Evolutionary conservation across 2,329 filamentous ascomycete genomes (phyloP), one percentile per base, ranked within the genome.

Genomic region (Coleophoma cylindrospora): DNA sequence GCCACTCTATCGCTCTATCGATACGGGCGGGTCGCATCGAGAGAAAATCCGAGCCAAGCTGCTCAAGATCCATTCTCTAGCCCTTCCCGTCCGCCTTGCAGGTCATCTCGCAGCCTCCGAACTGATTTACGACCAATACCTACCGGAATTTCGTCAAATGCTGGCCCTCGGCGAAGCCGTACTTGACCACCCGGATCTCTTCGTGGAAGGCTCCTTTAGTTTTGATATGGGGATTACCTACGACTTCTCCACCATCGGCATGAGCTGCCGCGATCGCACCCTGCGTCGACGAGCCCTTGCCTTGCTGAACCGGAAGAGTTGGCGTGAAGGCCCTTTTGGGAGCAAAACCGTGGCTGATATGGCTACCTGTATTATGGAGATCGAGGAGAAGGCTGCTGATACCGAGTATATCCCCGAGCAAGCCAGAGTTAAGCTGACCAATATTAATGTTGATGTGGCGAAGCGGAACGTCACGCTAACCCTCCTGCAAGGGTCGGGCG

Each of bases 371-470:
- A 37, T 60, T 2, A 59, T 61, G 54, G 53, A 59, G 40, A 44
- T 61, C 12, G 58, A 62, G 43, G 60, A 62, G 45, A 55, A 57
- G 11, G 58, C 54, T 9, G 40, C 59, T 3, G 53, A 58, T 21
- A 54, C 52, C 2, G 52, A 54, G 4, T 51, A 48, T 27, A 57
- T 60, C 13, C 56, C 56, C 12, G 56, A 58, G 22, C 50, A 48
- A 52, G 55, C 54, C 34, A 46, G 56, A 33, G 57, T 52, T 11
- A 43, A 49, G 15, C 43, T 57, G 15, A 50, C 43, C 34, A 49
- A 48, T 11, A 43, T 58, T 9, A 48, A 54, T 7, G 47, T 53
- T 11, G 47, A 54, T 45, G 27, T 48, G 32, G 50, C 54, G 12
- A 48, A 50, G 12, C 37, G 48, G 12, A 51, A 17, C 4, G 36